Conservation (phyloP, 495 filamentous ascomycete species). For the Xylaria palmicola region DNA sequence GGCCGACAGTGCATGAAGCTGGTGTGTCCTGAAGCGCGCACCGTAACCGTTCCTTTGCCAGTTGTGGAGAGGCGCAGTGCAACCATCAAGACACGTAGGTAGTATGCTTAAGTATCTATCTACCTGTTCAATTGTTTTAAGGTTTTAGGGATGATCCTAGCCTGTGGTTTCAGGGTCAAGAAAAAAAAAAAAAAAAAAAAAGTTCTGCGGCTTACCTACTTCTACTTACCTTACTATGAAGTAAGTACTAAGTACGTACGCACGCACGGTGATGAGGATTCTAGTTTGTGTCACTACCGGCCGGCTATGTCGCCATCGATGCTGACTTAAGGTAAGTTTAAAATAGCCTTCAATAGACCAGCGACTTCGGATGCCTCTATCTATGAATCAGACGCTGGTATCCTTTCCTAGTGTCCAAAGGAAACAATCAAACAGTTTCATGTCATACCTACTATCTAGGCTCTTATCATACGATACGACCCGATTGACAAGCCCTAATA, state of each 20-base stretch:
- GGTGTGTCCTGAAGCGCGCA: not conserved
- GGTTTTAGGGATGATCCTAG: not conserved
- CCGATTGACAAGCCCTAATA: not conserved
- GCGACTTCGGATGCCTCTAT: conserved; percentile 7
- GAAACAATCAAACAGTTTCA: not conserved
- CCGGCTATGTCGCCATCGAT: not conserved
- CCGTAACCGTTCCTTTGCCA: no score
- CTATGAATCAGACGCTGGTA: not conserved
- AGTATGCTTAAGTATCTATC: no score
- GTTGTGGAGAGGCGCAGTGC: not conserved
- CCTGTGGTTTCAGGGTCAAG: not conserved
- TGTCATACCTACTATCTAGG: not conserved
- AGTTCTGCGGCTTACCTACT: no score
- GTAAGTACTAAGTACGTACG: no score
- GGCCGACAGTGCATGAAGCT: not conserved
- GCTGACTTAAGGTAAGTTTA: not conserved
- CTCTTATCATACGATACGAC: not conserved
- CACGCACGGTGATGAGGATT: no score
- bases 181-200: not conserved
- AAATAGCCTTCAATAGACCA: not conserved
- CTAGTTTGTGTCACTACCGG: no score
- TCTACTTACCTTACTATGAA: no score
- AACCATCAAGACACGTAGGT: no score
- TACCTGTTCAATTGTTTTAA: not conserved
- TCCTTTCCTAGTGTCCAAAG: not conserved